A percentile compares a stretch with the other conserved stretches of the same genome.
These are phyloP conservation scores for Wickerhamomyces queroliae DNA, from an alignment of 805 yeast species.

Conservation along the genomic window DNA sequence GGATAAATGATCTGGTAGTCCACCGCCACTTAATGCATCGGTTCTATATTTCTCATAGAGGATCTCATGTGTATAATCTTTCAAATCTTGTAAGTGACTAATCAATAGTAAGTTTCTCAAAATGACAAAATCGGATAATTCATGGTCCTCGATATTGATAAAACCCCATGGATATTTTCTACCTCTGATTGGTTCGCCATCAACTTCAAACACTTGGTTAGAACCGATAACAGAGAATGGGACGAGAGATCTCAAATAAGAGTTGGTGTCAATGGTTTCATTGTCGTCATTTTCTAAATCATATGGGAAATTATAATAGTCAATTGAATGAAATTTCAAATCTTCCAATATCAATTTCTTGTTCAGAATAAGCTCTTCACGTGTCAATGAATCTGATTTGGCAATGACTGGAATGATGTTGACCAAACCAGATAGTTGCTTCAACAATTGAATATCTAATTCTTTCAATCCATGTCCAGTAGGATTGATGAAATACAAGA, in stretches of 20 bases:
- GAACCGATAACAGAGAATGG: slow-evolving; percentile 73
- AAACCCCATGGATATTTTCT: slow-evolving; percentile 57
- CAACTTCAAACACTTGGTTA: slow-evolving; percentile 48
- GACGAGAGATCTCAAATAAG: slow-evolving; percentile 53
- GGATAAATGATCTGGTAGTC: slow-evolving; percentile 27
- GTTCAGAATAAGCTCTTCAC: slow-evolving; percentile 68
- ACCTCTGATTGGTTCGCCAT: slow-evolving; percentile 36
- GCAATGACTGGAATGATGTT: slow-evolving; percentile 83
- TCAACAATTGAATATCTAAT: slow-evolving; percentile 74
- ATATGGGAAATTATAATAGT: slow-evolving; percentile 69
- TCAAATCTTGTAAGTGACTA: slow-evolving; percentile 82
- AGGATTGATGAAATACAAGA: slow-evolving; percentile 73
- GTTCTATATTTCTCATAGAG: slow-evolving; percentile 89
- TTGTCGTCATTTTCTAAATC: slow-evolving; percentile 49
- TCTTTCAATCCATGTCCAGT: slow-evolving; percentile 80
- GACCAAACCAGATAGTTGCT: slow-evolving; percentile 69
- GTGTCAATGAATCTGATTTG: slow-evolving; percentile 81
- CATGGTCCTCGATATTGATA: slow-evolving; percentile 64
- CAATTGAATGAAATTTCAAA: slow-evolving; percentile 61
- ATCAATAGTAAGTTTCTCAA: slow-evolving; percentile 75
- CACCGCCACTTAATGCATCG: slow-evolving; percentile 68
- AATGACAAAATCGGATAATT: slow-evolving; percentile 72
- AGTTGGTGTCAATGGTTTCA: slow-evolving; percentile 60
- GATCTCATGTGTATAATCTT: slow-evolving; percentile 82
- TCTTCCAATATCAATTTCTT: slow-evolving; percentile 75